phyloP scores from a whole-genome alignment of 2,329 filamentous ascomycete species.

The Alternaria hordeiaustralica region DNA sequence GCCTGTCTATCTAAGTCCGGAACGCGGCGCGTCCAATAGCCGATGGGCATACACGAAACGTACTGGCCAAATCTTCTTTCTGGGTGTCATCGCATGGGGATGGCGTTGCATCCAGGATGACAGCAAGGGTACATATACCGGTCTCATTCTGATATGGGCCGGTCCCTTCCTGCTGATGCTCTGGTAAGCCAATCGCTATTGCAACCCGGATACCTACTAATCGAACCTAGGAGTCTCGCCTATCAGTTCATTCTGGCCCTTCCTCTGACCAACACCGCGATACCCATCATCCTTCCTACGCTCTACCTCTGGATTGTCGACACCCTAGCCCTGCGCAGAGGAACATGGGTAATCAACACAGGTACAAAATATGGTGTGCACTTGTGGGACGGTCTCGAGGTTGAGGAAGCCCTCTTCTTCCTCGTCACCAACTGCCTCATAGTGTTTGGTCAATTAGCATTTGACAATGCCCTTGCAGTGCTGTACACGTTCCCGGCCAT shows the following conservation, averaged over 20 bases:
- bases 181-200: slow-evolving; percentile 53
- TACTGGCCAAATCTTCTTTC: slow-evolving; percentile 60
- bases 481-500: slow-evolving; percentile 66
- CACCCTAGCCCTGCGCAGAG: slow-evolving; percentile 68
- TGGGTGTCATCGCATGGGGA: slow-evolving; percentile 54
- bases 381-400: slow-evolving; percentile 70
- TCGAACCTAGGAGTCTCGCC: slow-evolving; percentile 59
- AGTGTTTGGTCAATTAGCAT: slow-evolving; percentile 71
- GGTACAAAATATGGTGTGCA: slow-evolving; percentile 71
- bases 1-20: slow-evolving; percentile 58
- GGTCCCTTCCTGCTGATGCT: slow-evolving; percentile 69
- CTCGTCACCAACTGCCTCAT: slow-evolving; percentile 72
- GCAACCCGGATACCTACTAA: background rate
- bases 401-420: slow-evolving; percentile 79
- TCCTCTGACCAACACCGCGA: slow-evolving; percentile 62
- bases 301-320: slow-evolving; percentile 76
- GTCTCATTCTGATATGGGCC: slow-evolving; percentile 73
- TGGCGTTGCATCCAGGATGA: slow-evolving; percentile 54
- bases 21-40: slow-evolving; percentile 37
- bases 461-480: slow-evolving; percentile 73
- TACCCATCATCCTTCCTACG: slow-evolving; percentile 69
- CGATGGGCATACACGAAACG: slow-evolving; percentile 49
- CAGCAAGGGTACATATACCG: slow-evolving; percentile 67
- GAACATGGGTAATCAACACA: slow-evolving; percentile 74
- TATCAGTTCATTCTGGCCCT: slow-evolving; percentile 69